Conservation (phyloP, 2,329 filamentous ascomycete genomes). For the Cryphonectria radicalis region DNA sequence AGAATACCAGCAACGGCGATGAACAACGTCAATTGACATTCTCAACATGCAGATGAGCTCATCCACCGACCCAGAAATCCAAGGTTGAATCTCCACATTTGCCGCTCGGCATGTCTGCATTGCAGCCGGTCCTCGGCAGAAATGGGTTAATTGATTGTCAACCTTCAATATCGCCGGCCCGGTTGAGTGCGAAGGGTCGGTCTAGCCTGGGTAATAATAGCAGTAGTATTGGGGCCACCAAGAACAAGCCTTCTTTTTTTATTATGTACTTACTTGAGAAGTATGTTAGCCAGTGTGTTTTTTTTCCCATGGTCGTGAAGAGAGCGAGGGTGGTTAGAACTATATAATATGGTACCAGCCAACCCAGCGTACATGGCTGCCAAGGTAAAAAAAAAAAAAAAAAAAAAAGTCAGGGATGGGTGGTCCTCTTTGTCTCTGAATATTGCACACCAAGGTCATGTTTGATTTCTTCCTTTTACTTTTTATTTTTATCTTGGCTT, state of each 20-base stretch:
- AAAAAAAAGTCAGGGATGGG: neutral
- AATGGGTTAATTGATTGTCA: neutral
- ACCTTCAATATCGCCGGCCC: neutral
- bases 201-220: neutral
- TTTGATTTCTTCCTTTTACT: neutral
- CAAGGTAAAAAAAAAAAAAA: neutral
- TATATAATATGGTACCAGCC: neutral
- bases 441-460: neutral
- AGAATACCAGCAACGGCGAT: neutral
- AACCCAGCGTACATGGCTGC: neutral
- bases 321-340: neutral
- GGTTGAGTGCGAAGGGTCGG: neutral
- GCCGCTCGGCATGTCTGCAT: constrained; percentile 8
- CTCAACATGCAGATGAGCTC: neutral
- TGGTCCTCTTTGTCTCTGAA: neutral
- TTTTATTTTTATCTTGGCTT: neutral
- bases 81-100: neutral
- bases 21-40: neutral
- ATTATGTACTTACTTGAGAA: no score
- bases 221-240: neutral
- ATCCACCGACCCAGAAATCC: neutral
- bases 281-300: neutral
- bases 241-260: neutral
- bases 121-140: constrained; percentile 17
- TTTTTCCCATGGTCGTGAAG: neutral